A percentile compares a stretch with the other conserved stretches of the same genome.
phyloP scores from a whole-genome alignment of 352 stramenopile genomes.

The Blastocystis sp. region DNA sequence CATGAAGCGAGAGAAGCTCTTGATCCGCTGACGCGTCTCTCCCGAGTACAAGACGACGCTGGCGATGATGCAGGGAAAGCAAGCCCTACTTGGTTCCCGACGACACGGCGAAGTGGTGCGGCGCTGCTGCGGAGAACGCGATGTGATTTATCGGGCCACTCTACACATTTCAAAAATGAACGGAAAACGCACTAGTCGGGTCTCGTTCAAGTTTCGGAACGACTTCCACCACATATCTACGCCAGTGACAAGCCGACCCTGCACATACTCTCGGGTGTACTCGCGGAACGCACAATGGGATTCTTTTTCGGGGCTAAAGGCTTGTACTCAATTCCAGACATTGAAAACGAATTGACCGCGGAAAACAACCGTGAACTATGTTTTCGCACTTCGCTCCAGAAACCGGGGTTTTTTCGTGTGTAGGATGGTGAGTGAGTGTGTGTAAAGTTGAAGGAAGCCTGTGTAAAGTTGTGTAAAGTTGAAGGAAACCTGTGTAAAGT shows the following conservation, averaged over 20 bases:
- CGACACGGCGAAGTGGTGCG: slow-evolving; percentile 31
- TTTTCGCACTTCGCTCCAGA: background rate
- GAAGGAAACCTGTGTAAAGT: background rate
- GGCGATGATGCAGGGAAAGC: background rate
- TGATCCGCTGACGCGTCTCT: slow-evolving; percentile 34
- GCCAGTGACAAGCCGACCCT: background rate
- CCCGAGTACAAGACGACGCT: slow-evolving; percentile 50
- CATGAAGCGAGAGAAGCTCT: slow-evolving; percentile 52
- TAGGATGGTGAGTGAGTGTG: background rate
- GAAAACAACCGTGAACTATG: background rate
- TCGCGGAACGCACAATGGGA: background rate
- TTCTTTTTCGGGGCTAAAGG: background rate
- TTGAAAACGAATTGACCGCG: background rate
- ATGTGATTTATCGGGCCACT: slow-evolving; percentile 50
- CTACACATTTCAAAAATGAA: background rate
- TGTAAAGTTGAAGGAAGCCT: background rate
- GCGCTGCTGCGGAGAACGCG: background rate
- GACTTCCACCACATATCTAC: slow-evolving; percentile 21
- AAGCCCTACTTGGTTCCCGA: slow-evolving; percentile 25
- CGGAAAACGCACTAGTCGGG: background rate
- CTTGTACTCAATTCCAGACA: slow-evolving; percentile 45
- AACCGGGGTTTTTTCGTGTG: background rate
- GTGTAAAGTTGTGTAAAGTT: background rate
- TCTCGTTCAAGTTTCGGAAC: slow-evolving; percentile 14
- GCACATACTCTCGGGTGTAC: background rate